Base-by-base conservation (phyloP, 176 grass and related monocot species). In the Luzula sylvatica region DNA sequence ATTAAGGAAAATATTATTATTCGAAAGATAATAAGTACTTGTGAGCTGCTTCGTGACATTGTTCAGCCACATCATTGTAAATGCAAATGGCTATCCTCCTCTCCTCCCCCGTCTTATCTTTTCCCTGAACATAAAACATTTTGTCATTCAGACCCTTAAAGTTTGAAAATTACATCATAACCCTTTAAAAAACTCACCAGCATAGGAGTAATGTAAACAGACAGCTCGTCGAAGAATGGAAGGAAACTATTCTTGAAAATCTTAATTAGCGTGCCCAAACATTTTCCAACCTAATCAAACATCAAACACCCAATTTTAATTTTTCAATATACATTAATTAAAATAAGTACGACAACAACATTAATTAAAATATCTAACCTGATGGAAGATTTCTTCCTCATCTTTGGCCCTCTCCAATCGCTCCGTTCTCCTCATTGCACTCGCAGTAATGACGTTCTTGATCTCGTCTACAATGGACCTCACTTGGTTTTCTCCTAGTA, bases 71-170 rank as follows among this genome's bases (percentile, higher is more conserved):
- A 66, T 99, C 93, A 46, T 99, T 85, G 83, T 92, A 99, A 16
- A 99, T 80, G 67, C 93, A 99, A 46, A 99, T 99, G 46, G 93
- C 93, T 53, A 92, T 99, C 68, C 93, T 90, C 63, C 93, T 99
- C 61, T 99, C 93, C 65, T 99, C 93, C 7, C 78, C 69, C 53
- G 93, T 81, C 70, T 99, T 99, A 77, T 99, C 93, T 56, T 87
- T 99, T 15, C 86, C 93, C 93, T 99, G 54, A 20, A 78, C 54
- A 74, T 28, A 44, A 57, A 58, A n/a, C n/a, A 4, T 7, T 35
- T 35, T 35, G 0, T 35, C 30, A 35, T 2, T 35, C 30, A 35
- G 30, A 35, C 30, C 30, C 30, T 35, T 9, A 1, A 35, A 35
- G 5, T 35, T 9, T 35, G 5, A 35, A 35, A 35, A 35, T 35